Evolutionary conservation across 1,139 yeast genomes (phyloP).

Genomic region (Torulaspora pretoriensis): DNA sequence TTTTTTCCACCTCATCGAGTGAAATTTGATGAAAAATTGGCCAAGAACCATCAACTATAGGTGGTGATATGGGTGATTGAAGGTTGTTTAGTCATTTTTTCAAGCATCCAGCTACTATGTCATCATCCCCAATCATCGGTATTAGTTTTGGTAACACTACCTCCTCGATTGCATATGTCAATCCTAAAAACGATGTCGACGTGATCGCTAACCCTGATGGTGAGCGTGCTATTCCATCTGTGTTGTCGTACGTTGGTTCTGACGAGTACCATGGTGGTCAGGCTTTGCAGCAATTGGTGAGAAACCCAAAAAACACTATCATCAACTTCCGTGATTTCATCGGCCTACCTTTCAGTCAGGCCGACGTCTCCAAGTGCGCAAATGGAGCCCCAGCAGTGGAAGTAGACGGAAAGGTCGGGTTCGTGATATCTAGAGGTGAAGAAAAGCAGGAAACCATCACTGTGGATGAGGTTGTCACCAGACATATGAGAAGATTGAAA

Average conservation of each 20-base stretch:
- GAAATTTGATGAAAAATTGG: neutral
- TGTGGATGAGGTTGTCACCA: conserved; percentile 72
- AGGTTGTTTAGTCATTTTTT: neutral
- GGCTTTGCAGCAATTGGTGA: conserved; percentile 85
- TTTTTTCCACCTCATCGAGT: conserved; percentile 14
- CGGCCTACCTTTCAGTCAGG: conserved; percentile 67
- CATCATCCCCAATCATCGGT: conserved; percentile 74
- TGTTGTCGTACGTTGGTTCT: conserved; percentile 82
- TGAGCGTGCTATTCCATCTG: conserved; percentile 94
- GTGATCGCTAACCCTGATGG: conserved; percentile 99
- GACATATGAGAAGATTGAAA: conserved; percentile 80
- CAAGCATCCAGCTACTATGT: conserved; percentile 31
- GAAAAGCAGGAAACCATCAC: conserved; percentile 49
- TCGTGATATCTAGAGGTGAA: conserved; percentile 46
- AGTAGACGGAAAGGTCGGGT: conserved; percentile 66
- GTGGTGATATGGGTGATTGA: neutral
- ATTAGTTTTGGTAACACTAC: conserved; percentile 95
- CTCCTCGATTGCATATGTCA: conserved; percentile 83
- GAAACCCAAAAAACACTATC: conserved; percentile 85
- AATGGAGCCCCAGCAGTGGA: conserved; percentile 62
- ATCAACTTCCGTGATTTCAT: conserved; percentile 90
- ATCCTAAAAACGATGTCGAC: conserved; percentile 81
- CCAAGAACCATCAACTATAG: neutral
- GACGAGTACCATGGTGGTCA: conserved; percentile 98
- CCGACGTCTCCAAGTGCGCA: conserved; percentile 44